Base-by-base conservation (phyloP, 352 stramenopile species). In the Plasmopara viticola region DNA sequence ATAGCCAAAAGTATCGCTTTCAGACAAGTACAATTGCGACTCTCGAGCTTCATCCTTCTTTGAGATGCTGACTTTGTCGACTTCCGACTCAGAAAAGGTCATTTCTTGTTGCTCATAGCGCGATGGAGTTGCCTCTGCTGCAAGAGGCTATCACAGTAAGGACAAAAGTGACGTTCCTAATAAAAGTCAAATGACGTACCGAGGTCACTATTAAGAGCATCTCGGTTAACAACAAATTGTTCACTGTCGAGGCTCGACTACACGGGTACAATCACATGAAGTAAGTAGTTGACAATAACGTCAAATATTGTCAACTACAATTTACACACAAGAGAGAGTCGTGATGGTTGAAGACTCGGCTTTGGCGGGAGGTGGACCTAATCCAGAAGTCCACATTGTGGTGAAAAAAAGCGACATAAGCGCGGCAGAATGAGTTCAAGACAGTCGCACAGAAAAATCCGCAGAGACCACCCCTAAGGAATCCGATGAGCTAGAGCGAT, bases 211-310 rank as follows among this genome's bases (percentile, higher is more conserved):
- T 74, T 66, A 6, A 90, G 56, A 14, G 73, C 79, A 29, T 83
- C 67, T 9, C 70, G 55, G 37, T 90, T 85, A 20, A 90, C 67
- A 13, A 63, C 69, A 65, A 90, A 88, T 14, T 85, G 87, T 13
- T 87, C 79, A 48, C 77, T 90, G 30, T 87, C 82, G 29, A 82
- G 58, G 53, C 77, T 88, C 2, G 79, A 86, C 75, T 87, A 45
- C 13, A 47, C 18, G 14, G 10, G 10, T 31, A 31, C 14, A 31
- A 45, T 45, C 10, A 28, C 18, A 45, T 31, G 7, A 33, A 33
- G 17, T 45, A 9, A 45, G 18, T 15, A 31, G 15, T 17, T 35
- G 31, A 35, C 10, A 14, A 30, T 13, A 20, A 42, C 12, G 12
- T 13, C 6, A 13, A 25, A 9, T 10, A n/a, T 33, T 35, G 39